Conservation (phyloP, 768 basidiomycete genomes). For the Rhodosporidiobolus sp. region DNA sequence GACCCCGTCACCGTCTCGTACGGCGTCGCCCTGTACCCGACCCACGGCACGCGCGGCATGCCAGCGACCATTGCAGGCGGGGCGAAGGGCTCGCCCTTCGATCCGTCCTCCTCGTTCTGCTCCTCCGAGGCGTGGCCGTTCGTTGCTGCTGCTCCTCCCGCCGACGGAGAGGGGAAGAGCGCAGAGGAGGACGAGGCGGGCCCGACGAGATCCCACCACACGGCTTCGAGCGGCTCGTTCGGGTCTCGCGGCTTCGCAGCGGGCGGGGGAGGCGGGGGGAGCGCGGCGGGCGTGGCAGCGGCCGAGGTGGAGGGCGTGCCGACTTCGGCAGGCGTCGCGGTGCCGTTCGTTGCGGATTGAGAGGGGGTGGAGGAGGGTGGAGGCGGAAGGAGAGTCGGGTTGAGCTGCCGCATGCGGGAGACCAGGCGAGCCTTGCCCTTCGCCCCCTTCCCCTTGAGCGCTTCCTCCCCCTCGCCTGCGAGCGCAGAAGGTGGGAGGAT, state of each 20-base stretch:
- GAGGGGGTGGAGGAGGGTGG: neutral
- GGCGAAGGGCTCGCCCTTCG: neutral
- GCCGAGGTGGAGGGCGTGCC: neutral
- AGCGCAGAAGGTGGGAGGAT: slow-evolving; percentile 18
- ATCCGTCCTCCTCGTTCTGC: neutral
- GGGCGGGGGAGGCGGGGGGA: neutral
- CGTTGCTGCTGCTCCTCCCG: neutral
- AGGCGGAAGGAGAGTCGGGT: slow-evolving; percentile 6
- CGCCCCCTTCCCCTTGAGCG: neutral
- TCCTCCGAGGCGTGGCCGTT: neutral
- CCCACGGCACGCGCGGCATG: slow-evolving; percentile 31
- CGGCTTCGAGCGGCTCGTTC: slow-evolving; percentile 27
- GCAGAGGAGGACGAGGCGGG: slow-evolving; percentile 8
- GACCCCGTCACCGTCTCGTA: slow-evolving; percentile 3
- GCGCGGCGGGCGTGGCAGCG: neutral
- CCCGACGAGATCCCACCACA: slow-evolving; percentile 39
- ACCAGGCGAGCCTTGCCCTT: slow-evolving; percentile 11
- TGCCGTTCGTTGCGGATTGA: neutral
- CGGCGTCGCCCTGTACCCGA: slow-evolving; percentile 24
- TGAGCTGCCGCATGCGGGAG: slow-evolving; percentile 20
- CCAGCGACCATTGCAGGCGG: slow-evolving; percentile 12
- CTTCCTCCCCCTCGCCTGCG: neutral
- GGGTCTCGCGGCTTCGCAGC: neutral
- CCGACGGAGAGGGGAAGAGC: neutral
- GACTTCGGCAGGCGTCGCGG: neutral